Evolutionary conservation across 306 rosid species (phyloP), one percentile per base, ranked within the genome.

Genomic region (Boehmeria nivea): DNA sequence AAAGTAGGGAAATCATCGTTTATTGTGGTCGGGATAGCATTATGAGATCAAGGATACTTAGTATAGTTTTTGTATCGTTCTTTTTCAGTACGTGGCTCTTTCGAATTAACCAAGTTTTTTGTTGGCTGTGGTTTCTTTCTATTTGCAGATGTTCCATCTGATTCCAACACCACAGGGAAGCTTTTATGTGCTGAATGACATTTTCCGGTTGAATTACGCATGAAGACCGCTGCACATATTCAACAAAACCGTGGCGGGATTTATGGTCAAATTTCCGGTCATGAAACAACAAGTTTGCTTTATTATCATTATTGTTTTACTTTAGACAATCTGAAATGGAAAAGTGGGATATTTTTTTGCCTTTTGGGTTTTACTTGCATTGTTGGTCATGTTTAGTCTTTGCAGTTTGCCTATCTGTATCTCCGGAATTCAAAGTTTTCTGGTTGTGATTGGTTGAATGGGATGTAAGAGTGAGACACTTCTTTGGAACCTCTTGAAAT

Each of bases 201-300:
- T 90, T 54, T 90, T 90, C 81, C 90, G 98, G 22, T 71, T 90
- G 85, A 90, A 90, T 76, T 90, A 90, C 45, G 98, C 98, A 0
- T 90, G 87, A 90, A 68, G 69, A 43, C 24, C 19, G 60, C 47
- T 18, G 0, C 18, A 1, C 43, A 28, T 17, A 11, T 50, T 63
- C 44, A 38, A 39, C 63, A 12, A 31, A 43, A 45, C 27, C 40
- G 47, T 26, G 49, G 43, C 47, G 31, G 13, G 51, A 17, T 52
- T 51, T 67, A 69, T 38, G 59, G 67, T 57, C 64, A 51, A 65
- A 53, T 59, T 53, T 59, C 57, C 33, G 40, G 46, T 19, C 36
- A 6, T 44, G 39, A 17, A 13, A 40, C 38, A 45, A 21, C 45
- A 20, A 23, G 72, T 53, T 68, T 76, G 64, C 71, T 60, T 54